Conservation (phyloP, 2,329 filamentous ascomycete species). For the Sarocladium strictum region DNA sequence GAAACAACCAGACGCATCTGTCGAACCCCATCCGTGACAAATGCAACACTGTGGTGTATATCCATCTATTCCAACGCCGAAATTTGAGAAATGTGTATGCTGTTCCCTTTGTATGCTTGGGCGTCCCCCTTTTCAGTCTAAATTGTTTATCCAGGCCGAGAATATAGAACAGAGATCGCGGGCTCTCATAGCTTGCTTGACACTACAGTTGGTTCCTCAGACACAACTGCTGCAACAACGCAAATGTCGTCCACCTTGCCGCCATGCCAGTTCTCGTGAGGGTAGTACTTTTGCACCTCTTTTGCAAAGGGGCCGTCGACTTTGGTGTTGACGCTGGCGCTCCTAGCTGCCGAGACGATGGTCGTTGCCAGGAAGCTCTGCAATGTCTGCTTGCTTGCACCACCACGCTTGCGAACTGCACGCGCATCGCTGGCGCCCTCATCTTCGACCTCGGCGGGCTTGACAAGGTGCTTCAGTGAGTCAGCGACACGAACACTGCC, state of each 20-base stretch:
- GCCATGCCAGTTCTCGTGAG: constrained; percentile 79
- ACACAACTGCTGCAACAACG: constrained; percentile 72
- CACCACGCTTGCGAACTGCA: constrained; percentile 14
- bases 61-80: background rate
- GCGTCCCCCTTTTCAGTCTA: constrained; percentile 13
- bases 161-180: background rate
- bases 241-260: constrained; percentile 97
- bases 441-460: constrained; percentile 20
- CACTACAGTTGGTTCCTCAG: constrained; percentile 45
- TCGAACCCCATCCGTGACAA: background rate
- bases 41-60: constrained; percentile 11
- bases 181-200: constrained; percentile 28
- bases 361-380: constrained; percentile 75
- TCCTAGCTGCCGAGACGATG: constrained; percentile 76
- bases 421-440: background rate
- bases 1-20: background rate
- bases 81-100: background rate
- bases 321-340: constrained; percentile 73
- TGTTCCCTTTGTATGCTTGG: constrained; percentile 17
- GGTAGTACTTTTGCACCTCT: constrained; percentile 84
- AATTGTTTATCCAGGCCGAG: constrained; percentile 7
- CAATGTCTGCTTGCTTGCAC: constrained; percentile 43
- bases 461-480: constrained; percentile 44
- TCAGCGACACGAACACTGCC: constrained; percentile 58
- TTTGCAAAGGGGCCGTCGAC: constrained; percentile 91